Percentiles rank a stretch among this genome's conserved stretches.
Conservation (phyloP, 352 stramenopile genomes). For the Globisporangium yorkense region DNA sequence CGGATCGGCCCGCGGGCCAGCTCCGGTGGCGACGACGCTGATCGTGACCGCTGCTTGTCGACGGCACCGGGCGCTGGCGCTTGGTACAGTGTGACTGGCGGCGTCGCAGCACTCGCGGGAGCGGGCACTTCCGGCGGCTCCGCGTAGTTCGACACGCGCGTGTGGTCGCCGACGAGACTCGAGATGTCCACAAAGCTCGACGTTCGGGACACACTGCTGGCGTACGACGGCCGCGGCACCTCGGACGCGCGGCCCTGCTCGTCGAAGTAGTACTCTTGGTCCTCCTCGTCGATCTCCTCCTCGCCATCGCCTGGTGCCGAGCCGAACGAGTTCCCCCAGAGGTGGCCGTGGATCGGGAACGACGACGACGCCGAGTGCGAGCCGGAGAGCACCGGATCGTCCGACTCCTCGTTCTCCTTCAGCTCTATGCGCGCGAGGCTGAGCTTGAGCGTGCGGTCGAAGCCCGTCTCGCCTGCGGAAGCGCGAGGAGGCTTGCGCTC, state of each 20-base stretch:
- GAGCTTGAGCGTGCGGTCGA: constrained; percentile 13
- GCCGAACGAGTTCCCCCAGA: constrained; percentile 11
- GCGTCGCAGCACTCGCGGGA: neutral
- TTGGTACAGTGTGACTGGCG: neutral
- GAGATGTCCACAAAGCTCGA: constrained; percentile 3
- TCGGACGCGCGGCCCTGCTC: constrained; percentile 10
- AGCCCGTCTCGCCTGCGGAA: neutral
- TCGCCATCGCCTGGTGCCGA: neutral
- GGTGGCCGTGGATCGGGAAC: constrained; percentile 5
- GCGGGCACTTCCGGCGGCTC: neutral
- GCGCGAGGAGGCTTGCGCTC: neutral
- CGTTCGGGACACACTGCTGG: constrained; percentile 1
- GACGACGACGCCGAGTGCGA: constrained; percentile 1
- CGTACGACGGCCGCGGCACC: constrained; percentile 3
- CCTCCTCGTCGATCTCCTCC: constrained; percentile 3
- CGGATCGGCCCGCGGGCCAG: neutral
- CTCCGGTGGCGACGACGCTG: constrained; percentile 2
- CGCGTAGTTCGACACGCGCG: neutral
- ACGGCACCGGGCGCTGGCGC: too few species aligned
- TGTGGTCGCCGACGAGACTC: neutral
- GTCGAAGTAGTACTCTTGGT: constrained; percentile 14
- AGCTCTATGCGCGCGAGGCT: constrained; percentile 9
- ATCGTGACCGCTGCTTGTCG: neutral
- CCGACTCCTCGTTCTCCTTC: constrained; percentile 4
- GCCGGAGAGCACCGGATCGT: neutral